Percentiles rank a stretch among this genome's conserved stretches.
phyloP scores from a whole-genome alignment of 495 filamentous ascomycete species.

The Penicillium macrosclerotiorum region DNA sequence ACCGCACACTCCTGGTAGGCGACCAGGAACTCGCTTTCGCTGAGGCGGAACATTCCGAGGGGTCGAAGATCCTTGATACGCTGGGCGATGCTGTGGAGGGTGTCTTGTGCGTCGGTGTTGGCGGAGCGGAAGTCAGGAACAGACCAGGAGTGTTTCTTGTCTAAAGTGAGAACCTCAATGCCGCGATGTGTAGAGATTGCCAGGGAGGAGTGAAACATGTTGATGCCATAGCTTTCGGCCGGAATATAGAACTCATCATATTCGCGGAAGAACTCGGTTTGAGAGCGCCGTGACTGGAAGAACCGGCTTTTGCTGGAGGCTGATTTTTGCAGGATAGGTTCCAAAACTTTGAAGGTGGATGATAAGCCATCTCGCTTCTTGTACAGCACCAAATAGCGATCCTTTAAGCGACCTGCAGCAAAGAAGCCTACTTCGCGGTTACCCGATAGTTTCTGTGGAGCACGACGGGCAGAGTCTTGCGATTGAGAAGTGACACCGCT shows the following conservation, averaged over 20 bases:
- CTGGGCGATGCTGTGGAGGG: conserved; percentile 73
- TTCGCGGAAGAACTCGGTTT: conserved; percentile 94
- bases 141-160: conserved; percentile 90
- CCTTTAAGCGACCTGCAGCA: conserved; percentile 93
- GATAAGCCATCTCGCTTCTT: conserved; percentile 90
- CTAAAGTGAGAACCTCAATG: conserved; percentile 94
- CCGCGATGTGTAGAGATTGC: conserved; percentile 87
- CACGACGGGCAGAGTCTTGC: conserved; percentile 63
- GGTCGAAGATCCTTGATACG: conserved; percentile 79
- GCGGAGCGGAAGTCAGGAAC: conserved; percentile 75
- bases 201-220: conserved; percentile 90
- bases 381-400: conserved; percentile 89
- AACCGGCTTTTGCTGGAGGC: conserved; percentile 58
- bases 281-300: conserved; percentile 62
- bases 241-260: conserved; percentile 99
- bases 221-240: conserved; percentile 90
- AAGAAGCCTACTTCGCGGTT: conserved; percentile 93
- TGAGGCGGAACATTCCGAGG: conserved; percentile 94
- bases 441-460: conserved; percentile 88
- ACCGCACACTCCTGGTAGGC: conserved; percentile 93
- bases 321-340: conserved; percentile 86
- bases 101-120: conserved; percentile 51
- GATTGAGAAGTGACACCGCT: conserved; percentile 58
- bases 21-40: conserved; percentile 89
- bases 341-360: conserved; percentile 93